Conservation (phyloP, 768 basidiomycete genomes). For the Harrya chromipes region DNA sequence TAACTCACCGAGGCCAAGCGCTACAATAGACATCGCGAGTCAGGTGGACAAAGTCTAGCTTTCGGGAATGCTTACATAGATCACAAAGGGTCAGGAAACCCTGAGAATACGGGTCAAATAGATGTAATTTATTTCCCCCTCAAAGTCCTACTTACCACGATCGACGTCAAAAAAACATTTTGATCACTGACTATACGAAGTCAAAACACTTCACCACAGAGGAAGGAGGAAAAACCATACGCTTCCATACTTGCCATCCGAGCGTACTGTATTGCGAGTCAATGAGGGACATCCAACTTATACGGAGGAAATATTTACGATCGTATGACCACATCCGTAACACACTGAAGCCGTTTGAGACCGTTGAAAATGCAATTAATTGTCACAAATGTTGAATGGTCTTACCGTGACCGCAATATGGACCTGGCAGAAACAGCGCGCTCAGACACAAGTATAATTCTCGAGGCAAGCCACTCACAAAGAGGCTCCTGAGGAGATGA, state of each 20-base stretch:
- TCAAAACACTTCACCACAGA: neutral
- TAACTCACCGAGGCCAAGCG: constrained; percentile 10
- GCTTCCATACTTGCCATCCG: constrained; percentile 43
- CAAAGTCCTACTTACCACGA: constrained; percentile 40
- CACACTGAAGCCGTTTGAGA: constrained; percentile 32
- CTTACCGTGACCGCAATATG: constrained; percentile 54
- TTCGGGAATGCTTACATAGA: constrained; percentile 37
- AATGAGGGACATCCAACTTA: neutral
- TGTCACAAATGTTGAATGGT: neutral
- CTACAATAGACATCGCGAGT: constrained; percentile 1
- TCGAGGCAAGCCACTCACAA: constrained; percentile 36
- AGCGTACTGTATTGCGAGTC: constrained; percentile 38
- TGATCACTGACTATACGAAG: constrained; percentile 41
- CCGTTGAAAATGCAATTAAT: neutral
- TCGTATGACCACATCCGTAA: constrained; percentile 49
- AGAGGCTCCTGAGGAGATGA: constrained; percentile 42
- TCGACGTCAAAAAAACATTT: constrained; percentile 39
- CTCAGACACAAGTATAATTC: neutral
- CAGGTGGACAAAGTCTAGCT: neutral
- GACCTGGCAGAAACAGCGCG: constrained; percentile 31
- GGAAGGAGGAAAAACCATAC: constrained; percentile 32
- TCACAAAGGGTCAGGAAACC: constrained; percentile 37
- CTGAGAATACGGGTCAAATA: constrained; percentile 23
- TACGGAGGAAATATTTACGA: constrained; percentile 18
- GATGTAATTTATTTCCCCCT: neutral